Conservation (phyloP, 345 rosid genomes). For the Populus deltoides region DNA sequence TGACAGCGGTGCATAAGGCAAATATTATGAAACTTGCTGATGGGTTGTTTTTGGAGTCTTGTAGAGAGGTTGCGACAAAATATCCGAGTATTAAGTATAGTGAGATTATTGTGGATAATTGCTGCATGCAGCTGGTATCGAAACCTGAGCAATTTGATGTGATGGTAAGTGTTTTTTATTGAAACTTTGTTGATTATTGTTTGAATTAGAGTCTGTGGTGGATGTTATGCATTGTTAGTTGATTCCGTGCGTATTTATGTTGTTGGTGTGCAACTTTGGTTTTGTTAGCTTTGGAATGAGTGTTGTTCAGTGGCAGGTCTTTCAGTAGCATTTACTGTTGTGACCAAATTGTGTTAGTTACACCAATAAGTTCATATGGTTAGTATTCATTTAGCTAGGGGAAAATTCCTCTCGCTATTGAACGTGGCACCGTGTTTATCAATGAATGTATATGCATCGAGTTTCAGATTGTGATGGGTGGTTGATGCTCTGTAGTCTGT, state of each 20-base stretch:
- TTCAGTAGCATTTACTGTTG: not conserved
- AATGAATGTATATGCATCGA: too few relatives aligned
- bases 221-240: not conserved
- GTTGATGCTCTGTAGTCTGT: too few relatives aligned
- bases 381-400: not conserved
- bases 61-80: constrained; percentile 77
- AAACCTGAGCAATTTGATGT: constrained; percentile 99
- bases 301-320: not conserved
- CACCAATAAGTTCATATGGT: too few relatives aligned
- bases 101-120: constrained; percentile 92
- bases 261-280: not conserved
- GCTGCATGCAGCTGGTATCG: constrained; percentile 97
- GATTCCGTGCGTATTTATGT: not conserved
- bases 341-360: not conserved
- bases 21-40: constrained; percentile 97
- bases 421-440: too few relatives aligned
- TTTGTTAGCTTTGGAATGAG: not conserved
- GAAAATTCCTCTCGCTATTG: too few relatives aligned
- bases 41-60: constrained; percentile 91
- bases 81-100: constrained; percentile 83
- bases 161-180: constrained; percentile 51
- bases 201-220: not conserved
- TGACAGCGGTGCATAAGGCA: constrained; percentile 96
- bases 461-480: too few relatives aligned
- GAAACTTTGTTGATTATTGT: not conserved